Conservation (phyloP, 1,284 basidiomycete species). For the Rhodotorula sp. region DNA sequence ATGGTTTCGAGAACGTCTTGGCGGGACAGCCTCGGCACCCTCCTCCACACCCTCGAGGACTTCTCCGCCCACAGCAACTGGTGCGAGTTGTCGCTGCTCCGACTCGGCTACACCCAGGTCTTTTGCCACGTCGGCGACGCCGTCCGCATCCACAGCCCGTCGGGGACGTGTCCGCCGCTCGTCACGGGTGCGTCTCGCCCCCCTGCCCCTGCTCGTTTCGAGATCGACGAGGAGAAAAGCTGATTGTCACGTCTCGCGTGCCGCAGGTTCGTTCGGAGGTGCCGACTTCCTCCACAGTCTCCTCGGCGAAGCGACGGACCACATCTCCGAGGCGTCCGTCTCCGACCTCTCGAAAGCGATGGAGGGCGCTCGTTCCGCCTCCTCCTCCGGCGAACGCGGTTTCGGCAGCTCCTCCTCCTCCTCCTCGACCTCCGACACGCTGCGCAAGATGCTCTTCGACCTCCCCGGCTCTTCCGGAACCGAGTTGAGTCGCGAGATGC, state of each 20-base stretch:
- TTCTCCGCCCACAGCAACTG: constrained; percentile 74
- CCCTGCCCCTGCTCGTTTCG: too few relatives aligned
- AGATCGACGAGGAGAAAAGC: neutral
- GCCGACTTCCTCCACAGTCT: constrained; percentile 66
- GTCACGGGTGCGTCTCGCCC: constrained; percentile 68
- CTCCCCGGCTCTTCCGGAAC: constrained; percentile 58
- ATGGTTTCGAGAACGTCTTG: neutral
- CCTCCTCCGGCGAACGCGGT: constrained; percentile 24
- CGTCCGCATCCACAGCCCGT: constrained; percentile 70
- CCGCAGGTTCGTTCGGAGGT: constrained; percentile 61
- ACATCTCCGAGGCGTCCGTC: constrained; percentile 70
- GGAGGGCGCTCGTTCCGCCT: constrained; percentile 49
- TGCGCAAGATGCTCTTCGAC: constrained; percentile 45
- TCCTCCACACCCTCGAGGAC: constrained; percentile 64
- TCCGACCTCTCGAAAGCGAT: constrained; percentile 80
- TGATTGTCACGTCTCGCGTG: neutral
- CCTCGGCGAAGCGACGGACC: constrained; percentile 43
- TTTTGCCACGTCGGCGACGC: constrained; percentile 88
- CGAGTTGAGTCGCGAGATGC: constrained; percentile 65
- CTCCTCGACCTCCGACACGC: constrained; percentile 28
- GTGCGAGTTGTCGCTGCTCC: constrained; percentile 47
- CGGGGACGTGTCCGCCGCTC: constrained; percentile 75
- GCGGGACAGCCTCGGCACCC: constrained; percentile 57
- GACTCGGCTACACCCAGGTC: constrained; percentile 55
- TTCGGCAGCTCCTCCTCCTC: constrained; percentile 18